Evolutionary conservation across 805 yeast species (phyloP).

Genomic region (Zygosaccharomyces bisporus): DNA sequence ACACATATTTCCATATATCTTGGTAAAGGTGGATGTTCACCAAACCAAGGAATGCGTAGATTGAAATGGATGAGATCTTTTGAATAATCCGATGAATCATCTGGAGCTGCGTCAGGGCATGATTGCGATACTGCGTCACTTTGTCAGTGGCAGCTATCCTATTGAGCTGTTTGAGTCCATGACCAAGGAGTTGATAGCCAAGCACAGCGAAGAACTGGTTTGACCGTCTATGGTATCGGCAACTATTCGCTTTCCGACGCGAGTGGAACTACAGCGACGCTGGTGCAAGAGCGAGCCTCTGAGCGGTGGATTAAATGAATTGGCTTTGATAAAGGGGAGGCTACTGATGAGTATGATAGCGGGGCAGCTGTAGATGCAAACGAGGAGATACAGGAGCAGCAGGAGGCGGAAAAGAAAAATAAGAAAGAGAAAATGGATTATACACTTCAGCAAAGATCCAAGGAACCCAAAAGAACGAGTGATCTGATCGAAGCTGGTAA

Average conservation of each 20-base stretch:
- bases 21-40: no score
- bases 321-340: neutral
- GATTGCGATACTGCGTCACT: constrained; percentile 1
- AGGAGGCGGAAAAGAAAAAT: no score
- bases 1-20: no score
- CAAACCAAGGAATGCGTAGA: no score
- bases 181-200: neutral
- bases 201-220: neutral
- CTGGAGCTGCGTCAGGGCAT: constrained; percentile 6
- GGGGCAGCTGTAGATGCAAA: neutral
- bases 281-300: neutral
- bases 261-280: neutral
- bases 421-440: no score
- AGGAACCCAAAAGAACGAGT: neutral
- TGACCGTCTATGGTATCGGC: neutral
- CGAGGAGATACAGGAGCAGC: no score
- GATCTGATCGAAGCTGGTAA: neutral
- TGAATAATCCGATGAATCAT: no score
- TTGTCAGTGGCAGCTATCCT: neutral
- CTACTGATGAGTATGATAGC: neutral
- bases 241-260: neutral
- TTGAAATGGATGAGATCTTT: no score
- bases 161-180: neutral
- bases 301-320: constrained; percentile 4
- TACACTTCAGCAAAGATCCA: no score